Evolutionary conservation across 192 early-diverging fungal genomes (phyloP).

Genomic region (Phycomyces nitens): DNA sequence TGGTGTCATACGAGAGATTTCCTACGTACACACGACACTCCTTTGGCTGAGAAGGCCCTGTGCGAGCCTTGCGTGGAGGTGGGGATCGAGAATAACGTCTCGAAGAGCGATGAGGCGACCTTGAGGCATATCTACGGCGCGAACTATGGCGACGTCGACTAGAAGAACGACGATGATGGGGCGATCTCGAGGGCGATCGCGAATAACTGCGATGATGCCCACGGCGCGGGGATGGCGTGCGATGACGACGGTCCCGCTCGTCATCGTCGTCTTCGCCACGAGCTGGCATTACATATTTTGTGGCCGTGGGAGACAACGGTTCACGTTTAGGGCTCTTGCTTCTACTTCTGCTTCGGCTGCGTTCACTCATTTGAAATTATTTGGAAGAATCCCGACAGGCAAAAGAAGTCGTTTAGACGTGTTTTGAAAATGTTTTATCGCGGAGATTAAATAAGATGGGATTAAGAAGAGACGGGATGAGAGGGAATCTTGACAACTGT

Average conservation of each 20-base stretch:
- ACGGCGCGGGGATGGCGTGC: constrained; percentile 16
- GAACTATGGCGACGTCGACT: background rate
- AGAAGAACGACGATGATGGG: constrained; percentile 2
- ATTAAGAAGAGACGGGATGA: background rate
- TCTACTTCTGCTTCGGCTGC: constrained; percentile 1
- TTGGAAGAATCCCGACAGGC: background rate
- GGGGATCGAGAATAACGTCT: constrained; percentile 26
- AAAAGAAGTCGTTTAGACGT: background rate
- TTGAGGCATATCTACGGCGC: background rate
- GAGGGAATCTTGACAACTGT: background rate
- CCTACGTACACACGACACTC: constrained; percentile 79
- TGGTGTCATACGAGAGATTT: constrained; percentile 73
- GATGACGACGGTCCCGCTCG: background rate
- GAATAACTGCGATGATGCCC: constrained; percentile 11
- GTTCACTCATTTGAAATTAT: constrained; percentile 10
- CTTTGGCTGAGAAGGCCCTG: constrained; percentile 22
- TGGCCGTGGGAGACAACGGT: constrained; percentile 9
- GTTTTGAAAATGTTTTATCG: constrained; percentile 2
- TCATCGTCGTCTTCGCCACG: too few relatives aligned
- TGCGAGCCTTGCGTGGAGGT: constrained; percentile 6
- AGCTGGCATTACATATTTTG: too few relatives aligned
- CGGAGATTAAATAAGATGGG: background rate
- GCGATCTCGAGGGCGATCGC: constrained; percentile 8
- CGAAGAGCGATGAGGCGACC: constrained; percentile 7
- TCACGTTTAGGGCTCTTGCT: background rate